A percentile compares a stretch with the other conserved stretches of the same genome.
Conservation (phyloP, 305 asterid genomes). For the Plantago rigida region DNA sequence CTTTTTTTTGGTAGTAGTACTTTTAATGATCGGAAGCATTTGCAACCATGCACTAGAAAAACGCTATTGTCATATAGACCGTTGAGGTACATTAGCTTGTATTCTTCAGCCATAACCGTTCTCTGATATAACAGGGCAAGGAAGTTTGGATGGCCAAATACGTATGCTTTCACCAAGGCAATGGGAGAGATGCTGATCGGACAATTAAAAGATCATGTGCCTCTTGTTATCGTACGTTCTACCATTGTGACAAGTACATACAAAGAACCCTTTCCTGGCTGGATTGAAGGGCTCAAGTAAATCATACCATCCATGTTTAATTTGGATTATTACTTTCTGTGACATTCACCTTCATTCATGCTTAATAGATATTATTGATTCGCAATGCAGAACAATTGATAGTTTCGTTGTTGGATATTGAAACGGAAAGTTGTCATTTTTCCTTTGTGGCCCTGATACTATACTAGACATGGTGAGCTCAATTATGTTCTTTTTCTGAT, state of each 20-base stretch:
- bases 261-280: slow-evolving; percentile 81
- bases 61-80: neutral
- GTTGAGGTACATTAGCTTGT: neutral
- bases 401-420: slow-evolving; percentile 68
- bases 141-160: slow-evolving; percentile 83
- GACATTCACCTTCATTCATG: neutral
- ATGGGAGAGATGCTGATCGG: slow-evolving; percentile 78
- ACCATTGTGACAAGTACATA: slow-evolving; percentile 65
- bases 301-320: neutral
- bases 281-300: slow-evolving; percentile 87
- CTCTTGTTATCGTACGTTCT: slow-evolving; percentile 65
- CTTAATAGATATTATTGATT: neutral
- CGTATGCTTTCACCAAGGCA: slow-evolving; percentile 70
- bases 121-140: slow-evolving; percentile 41
- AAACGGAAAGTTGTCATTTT: slow-evolving; percentile 54
- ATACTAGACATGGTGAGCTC: slow-evolving; percentile 44
- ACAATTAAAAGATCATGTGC: slow-evolving; percentile 35
- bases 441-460: slow-evolving; percentile 52
- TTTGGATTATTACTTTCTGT: neutral
- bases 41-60: too few relatives aligned
- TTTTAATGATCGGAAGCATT: too few relatives aligned
- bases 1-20: too few relatives aligned
- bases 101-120: neutral
- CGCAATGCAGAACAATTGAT: slow-evolving; percentile 59
- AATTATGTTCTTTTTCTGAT: neutral